Evolutionary conservation across 495 filamentous ascomycete species (phyloP).

Genomic region (Letharia columbiana): DNA sequence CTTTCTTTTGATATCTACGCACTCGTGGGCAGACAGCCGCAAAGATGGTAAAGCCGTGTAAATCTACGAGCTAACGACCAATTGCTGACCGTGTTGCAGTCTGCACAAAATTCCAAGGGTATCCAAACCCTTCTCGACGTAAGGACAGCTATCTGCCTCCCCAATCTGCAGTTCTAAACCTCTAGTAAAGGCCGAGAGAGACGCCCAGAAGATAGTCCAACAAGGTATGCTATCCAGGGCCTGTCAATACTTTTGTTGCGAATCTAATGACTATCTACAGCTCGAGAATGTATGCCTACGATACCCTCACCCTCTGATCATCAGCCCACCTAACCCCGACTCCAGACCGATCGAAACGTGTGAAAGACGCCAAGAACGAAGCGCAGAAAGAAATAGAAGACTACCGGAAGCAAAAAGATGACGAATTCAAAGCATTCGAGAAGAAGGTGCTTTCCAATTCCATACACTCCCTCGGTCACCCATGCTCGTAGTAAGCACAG

Average conservation of each 20-base stretch:
- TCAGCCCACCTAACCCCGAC: slow-evolving; percentile 12
- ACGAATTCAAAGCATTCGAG: slow-evolving; percentile 93
- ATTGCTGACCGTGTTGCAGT: slow-evolving; percentile 41
- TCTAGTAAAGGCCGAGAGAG: slow-evolving; percentile 73
- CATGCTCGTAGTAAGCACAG: background rate
- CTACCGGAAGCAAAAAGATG: slow-evolving; percentile 82
- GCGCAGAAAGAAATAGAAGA: slow-evolving; percentile 98
- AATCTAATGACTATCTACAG: slow-evolving; percentile 39
- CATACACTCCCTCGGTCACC: background rate
- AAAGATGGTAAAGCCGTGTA: background rate
- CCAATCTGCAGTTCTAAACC: slow-evolving; percentile 27
- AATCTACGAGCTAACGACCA: background rate
- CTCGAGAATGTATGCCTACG: slow-evolving; percentile 59
- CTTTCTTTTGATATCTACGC: background rate
- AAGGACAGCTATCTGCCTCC: slow-evolving; percentile 33
- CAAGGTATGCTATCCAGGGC: slow-evolving; percentile 54
- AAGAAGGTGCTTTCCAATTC: slow-evolving; percentile 54
- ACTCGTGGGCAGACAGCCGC: slow-evolving; percentile 3
- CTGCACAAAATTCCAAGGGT: slow-evolving; percentile 94
- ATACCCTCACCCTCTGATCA: slow-evolving; percentile 7
- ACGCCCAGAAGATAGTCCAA: slow-evolving; percentile 98
- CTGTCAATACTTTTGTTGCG: slow-evolving; percentile 2
- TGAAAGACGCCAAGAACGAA: slow-evolving; percentile 89
- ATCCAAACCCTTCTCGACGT: slow-evolving; percentile 99
- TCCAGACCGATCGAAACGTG: slow-evolving; percentile 88